A percentile compares a stretch with the other conserved stretches of the same genome.
Conservation (phyloP, 2,329 filamentous ascomycete species). For the Fusarium domesticum region DNA sequence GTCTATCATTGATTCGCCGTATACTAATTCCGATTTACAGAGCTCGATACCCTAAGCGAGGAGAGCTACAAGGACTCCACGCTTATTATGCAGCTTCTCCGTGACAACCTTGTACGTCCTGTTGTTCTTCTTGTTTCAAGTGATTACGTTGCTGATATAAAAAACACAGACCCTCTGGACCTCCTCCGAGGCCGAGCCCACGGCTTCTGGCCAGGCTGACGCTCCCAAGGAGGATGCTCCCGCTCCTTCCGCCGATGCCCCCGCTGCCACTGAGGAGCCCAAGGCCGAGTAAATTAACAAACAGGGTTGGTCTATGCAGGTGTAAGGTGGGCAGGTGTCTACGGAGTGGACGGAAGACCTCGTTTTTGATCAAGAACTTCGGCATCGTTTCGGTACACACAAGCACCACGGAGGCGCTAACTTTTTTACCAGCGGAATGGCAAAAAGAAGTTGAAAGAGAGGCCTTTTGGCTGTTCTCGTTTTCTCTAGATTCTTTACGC, state of each 20-base stretch:
- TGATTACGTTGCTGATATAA: slow-evolving; percentile 28
- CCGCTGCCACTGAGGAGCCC: slow-evolving; percentile 59
- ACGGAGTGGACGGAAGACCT: slow-evolving; percentile 61
- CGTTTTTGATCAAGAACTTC: slow-evolving; percentile 49
- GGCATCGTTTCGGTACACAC: slow-evolving; percentile 48
- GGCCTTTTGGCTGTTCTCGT: slow-evolving; percentile 51
- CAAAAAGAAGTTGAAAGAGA: slow-evolving; percentile 41
- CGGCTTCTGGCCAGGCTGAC: slow-evolving; percentile 53
- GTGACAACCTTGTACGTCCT: slow-evolving; percentile 81
- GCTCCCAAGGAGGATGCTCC: slow-evolving; percentile 48
- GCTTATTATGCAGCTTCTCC: slow-evolving; percentile 97
- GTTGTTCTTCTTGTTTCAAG: too few species aligned
- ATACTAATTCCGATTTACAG: slow-evolving; percentile 42
- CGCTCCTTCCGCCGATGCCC: slow-evolving; percentile 54
- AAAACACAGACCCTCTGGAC: slow-evolving; percentile 87
- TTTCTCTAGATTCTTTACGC: slow-evolving; percentile 51
- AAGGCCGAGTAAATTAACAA: slow-evolving; percentile 60
- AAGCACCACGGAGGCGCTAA: slow-evolving; percentile 38
- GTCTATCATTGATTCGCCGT: slow-evolving; percentile 44
- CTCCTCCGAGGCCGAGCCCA: slow-evolving; percentile 91
- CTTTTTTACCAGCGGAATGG: slow-evolving; percentile 38
- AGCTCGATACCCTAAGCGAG: slow-evolving; percentile 95
- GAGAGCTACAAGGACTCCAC: slow-evolving; percentile 99
- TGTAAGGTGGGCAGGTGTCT: slow-evolving; percentile 58
- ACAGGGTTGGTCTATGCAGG: slow-evolving; percentile 32